Conservation (phyloP, 495 filamentous ascomycete genomes). For the Lentithecium fluviatile region DNA sequence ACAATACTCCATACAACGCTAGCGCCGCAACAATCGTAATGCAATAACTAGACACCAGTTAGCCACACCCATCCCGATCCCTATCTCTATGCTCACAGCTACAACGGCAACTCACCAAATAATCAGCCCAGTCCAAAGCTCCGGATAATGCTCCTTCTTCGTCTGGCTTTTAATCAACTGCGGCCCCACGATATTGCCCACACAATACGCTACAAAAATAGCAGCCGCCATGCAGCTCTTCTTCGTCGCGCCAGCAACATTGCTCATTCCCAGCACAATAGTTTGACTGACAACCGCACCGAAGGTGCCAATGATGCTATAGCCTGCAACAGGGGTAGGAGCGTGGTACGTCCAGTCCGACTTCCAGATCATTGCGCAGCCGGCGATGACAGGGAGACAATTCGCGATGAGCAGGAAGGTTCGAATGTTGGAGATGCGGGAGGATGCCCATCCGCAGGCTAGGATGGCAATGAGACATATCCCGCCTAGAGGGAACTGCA, state of each 20-base stretch:
- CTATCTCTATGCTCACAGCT: too few relatives aligned
- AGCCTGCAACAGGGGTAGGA: conserved; percentile 63
- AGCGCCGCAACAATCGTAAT: conserved; percentile 60
- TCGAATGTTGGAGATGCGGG: conserved; percentile 60
- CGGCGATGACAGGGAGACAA: conserved; percentile 70
- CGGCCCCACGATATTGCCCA: conserved; percentile 73
- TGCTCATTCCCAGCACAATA: conserved; percentile 66
- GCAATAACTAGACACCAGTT: conserved; percentile 55
- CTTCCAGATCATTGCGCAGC: conserved; percentile 73
- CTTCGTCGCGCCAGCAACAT: conserved; percentile 76
- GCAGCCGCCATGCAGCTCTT: conserved; percentile 70
- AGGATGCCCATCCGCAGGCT: conserved; percentile 61
- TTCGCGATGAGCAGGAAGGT: conserved; percentile 62
- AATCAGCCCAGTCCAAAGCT: conserved; percentile 67
- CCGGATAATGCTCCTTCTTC: conserved; percentile 63
- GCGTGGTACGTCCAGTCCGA: conserved; percentile 63
- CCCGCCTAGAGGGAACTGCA: conserved; percentile 70
- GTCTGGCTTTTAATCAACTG: conserved; percentile 64
- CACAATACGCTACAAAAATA: conserved; percentile 72
- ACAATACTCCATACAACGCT: conserved; percentile 57
- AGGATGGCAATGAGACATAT: conserved; percentile 64
- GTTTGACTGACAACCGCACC: conserved; percentile 64
- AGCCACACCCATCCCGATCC: too few relatives aligned
- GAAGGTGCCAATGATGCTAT: conserved; percentile 69
- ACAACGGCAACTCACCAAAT: conserved; percentile 63